Evolutionary conservation across 2,329 filamentous ascomycete species (phyloP), one percentile per base, ranked within the genome.

Genomic region (Pseudogymnoascus sp.): DNA sequence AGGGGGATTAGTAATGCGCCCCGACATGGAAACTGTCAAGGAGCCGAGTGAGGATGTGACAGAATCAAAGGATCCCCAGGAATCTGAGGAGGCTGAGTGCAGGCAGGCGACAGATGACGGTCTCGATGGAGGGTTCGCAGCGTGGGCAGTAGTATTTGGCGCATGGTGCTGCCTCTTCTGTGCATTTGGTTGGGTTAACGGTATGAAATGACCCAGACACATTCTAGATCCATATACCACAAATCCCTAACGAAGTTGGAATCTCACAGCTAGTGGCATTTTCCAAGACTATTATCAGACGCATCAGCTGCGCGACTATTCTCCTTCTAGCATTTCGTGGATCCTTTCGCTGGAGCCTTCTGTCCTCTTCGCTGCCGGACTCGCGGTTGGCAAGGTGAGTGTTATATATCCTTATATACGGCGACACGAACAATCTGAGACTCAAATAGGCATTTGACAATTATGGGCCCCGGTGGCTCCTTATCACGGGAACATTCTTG

Each of bases 211-310:
- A 14, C 8, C 4, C n/a, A 50, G 25, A n/a, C 14, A 1, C 25
- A 18, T 50, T 30, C 14, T 18, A 50, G 25, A 50, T 18, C 43
- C 20, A 50, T 12, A 30, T 30, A 9, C 8, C 8, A 50, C n/a
- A 16, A 50, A 30, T 30, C 7, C n/a, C 43, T 50, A 50, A 50
- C 43, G 16, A 9, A 50, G 12, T 50, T 50, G 22, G 43, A 30
- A 12, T 47, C 14, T 16, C 22, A 16, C 22, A 50, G 43, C 43
- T 12, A 30, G 25, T 50, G 43, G 43, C 4, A 50, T 11, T 50
- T 84, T 85, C 64, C 81, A 85, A 65, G 75, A 77, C 20, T 82
- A 83, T 67, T 86, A 85, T 65, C 72, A 82, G 64, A 74, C 69
- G 5, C 71, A 76, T 4, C 75, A 78, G 18, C 71, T 85, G 3